Evolutionary conservation across 208 protist species (phyloP).

Genomic region (Leishmania aethiopica): DNA sequence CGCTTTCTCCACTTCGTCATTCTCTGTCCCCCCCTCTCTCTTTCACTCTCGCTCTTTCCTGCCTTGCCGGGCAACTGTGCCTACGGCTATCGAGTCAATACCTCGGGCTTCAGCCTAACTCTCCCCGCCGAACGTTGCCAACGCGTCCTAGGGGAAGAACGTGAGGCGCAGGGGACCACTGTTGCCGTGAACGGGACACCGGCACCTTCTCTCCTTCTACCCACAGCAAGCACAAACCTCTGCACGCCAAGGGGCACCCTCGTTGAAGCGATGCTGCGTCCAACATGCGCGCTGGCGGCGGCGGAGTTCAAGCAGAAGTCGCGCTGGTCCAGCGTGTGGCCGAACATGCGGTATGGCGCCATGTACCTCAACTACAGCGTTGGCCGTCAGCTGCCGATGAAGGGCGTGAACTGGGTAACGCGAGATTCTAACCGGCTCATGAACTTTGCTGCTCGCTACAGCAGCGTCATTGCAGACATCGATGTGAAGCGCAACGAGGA

Average conservation of each 20-base stretch:
- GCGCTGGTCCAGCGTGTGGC: constrained; percentile 85
- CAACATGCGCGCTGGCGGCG: constrained; percentile 43
- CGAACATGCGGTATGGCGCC: constrained; percentile 89
- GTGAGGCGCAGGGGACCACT: neutral
- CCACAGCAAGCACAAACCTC: neutral
- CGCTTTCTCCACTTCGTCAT: neutral
- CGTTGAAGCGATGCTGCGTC: constrained; percentile 35
- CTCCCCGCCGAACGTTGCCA: neutral
- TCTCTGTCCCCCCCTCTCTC: neutral
- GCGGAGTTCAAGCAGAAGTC: constrained; percentile 93
- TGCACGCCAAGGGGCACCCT: neutral
- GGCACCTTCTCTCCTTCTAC: neutral
- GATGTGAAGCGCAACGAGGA: constrained; percentile 81
- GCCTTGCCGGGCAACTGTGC: neutral
- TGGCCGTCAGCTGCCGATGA: constrained; percentile 78
- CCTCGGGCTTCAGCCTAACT: neutral
- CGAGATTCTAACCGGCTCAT: constrained; percentile 84
- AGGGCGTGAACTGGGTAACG: constrained; percentile 88
- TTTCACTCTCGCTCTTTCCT: neutral
- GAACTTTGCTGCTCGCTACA: constrained; percentile 79
- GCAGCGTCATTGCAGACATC: constrained; percentile 71
- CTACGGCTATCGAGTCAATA: neutral
- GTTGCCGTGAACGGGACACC: neutral
- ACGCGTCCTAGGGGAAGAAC: neutral
- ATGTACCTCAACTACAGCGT: constrained; percentile 89